A percentile compares a stretch with the other conserved stretches of the same genome.
Evolutionary conservation across 495 filamentous ascomycete species (phyloP).

Genomic region (Lasiosphaeriaceae sp.): DNA sequence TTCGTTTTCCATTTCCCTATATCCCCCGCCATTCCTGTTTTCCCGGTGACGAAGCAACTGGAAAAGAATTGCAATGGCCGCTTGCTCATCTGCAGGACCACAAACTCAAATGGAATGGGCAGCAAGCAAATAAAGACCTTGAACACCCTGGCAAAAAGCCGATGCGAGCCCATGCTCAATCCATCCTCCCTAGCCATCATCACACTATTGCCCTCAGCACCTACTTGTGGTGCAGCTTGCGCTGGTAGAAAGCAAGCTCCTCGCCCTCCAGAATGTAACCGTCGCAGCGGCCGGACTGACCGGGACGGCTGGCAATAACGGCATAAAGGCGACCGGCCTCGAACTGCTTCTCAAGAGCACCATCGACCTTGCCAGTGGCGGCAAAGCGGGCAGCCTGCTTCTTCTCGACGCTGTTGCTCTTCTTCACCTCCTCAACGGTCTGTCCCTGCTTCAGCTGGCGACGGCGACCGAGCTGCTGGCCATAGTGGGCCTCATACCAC

Average conservation of each 20-base stretch:
- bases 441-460: slow-evolving; percentile 75
- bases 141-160: slow-evolving; percentile 31
- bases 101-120: slow-evolving; percentile 8
- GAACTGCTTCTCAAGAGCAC: slow-evolving; percentile 92
- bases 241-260: slow-evolving; percentile 99
- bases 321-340: slow-evolving; percentile 96
- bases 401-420: slow-evolving; percentile 87
- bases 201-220: slow-evolving; percentile 23
- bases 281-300: slow-evolving; percentile 93
- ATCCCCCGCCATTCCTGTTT: slow-evolving; percentile 27
- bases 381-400: slow-evolving; percentile 88
- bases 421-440: slow-evolving; percentile 68
- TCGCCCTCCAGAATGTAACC: slow-evolving; percentile 99
- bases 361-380: slow-evolving; percentile 86
- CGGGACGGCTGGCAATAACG: slow-evolving; percentile 84
- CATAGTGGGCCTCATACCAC: slow-evolving; percentile 99
- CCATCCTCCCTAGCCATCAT: slow-evolving; percentile 14
- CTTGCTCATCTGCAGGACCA: slow-evolving; percentile 10
- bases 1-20: slow-evolving; percentile 34
- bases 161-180: slow-evolving; percentile 21
- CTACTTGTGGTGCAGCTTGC: slow-evolving; percentile 96
- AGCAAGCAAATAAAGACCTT: slow-evolving; percentile 25
- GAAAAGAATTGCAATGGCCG: slow-evolving; percentile 19
- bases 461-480: slow-evolving; percentile 77
- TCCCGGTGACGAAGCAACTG: slow-evolving; percentile 26